phyloP scores from a whole-genome alignment of 2,329 filamentous ascomycete genomes.

The Escovopsis sp. region DNA sequence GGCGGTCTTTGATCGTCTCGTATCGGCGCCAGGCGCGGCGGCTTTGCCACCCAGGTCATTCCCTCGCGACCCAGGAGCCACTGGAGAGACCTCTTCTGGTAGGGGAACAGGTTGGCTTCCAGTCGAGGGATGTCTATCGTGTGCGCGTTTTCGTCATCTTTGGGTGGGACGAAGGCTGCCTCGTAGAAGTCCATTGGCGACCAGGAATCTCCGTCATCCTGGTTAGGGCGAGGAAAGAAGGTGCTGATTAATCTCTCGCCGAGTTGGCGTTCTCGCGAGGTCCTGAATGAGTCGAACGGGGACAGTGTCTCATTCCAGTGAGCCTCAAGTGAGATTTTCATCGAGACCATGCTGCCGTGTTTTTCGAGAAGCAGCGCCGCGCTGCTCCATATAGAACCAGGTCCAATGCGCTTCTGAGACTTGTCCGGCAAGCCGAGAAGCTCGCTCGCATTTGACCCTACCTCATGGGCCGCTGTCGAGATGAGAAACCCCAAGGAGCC shows the following conservation, averaged over 20 bases:
- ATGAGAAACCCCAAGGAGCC: slow-evolving; percentile 7
- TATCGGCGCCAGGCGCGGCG: slow-evolving; percentile 9
- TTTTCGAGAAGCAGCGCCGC: slow-evolving; percentile 18
- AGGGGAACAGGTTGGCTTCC: slow-evolving; percentile 48
- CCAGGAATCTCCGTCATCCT: slow-evolving; percentile 12
- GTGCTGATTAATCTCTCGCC: slow-evolving; percentile 23
- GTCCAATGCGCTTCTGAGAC: slow-evolving; percentile 7
- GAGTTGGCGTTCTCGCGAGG: slow-evolving; percentile 13
- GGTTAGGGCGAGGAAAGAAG: slow-evolving; percentile 15
- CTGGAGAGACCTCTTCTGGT: slow-evolving; percentile 53
- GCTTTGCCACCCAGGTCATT: slow-evolving; percentile 27
- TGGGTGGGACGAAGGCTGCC: slow-evolving; percentile 45
- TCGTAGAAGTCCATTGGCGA: slow-evolving; percentile 52
- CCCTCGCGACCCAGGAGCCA: slow-evolving; percentile 59
- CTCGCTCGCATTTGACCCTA: slow-evolving; percentile 5
- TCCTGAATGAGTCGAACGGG: slow-evolving; percentile 17
- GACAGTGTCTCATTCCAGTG: slow-evolving; percentile 29
- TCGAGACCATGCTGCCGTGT: slow-evolving; percentile 10
- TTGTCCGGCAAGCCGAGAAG: slow-evolving; percentile 9
- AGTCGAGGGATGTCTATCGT: slow-evolving; percentile 29
- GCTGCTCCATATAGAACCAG: slow-evolving; percentile 22
- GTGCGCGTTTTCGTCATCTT: slow-evolving; percentile 22
- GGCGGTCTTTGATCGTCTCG: slow-evolving; percentile 2
- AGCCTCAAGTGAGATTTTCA: slow-evolving; percentile 21
- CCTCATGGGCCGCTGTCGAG: slow-evolving; percentile 11